These are phyloP conservation scores for Leptodermis oblonga DNA, from an alignment of 257 asterid genomes.

Conservation along the genomic window DNA sequence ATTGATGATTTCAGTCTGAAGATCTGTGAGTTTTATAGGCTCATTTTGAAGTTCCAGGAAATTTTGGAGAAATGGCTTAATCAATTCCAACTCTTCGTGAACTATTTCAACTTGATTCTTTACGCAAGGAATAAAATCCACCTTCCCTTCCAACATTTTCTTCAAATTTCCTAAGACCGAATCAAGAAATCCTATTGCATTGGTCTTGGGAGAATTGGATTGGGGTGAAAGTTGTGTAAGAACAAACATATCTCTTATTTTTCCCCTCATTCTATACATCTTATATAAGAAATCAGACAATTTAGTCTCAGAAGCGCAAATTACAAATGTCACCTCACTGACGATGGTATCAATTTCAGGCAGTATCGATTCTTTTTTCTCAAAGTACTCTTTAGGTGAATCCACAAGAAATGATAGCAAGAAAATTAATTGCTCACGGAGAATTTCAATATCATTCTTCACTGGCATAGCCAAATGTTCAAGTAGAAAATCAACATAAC, in stretches of 20 bases:
- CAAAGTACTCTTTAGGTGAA: background rate
- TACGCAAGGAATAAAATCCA: background rate
- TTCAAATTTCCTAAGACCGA: background rate
- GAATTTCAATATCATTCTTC: background rate
- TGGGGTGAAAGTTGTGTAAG: background rate
- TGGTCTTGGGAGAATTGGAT: slow-evolving; percentile 4
- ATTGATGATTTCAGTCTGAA: background rate
- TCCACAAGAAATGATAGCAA: background rate
- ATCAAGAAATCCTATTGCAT: slow-evolving; percentile 5
- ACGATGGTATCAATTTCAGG: background rate
- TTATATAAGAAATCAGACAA: background rate
- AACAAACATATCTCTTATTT: slow-evolving; percentile 2
- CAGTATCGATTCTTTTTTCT: background rate
- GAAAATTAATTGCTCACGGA: background rate
- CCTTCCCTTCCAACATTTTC: background rate
- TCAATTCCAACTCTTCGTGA: background rate
- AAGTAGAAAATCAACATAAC: slow-evolving; percentile 1
- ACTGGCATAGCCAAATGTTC: background rate
- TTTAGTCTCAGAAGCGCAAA: background rate
- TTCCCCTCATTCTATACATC: background rate
- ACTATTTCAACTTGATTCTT: background rate
- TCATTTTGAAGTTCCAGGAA: background rate
- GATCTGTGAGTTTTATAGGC: background rate
- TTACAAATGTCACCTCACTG: background rate
- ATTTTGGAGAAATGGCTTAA: background rate